Percentiles rank a stretch among this genome's conserved stretches.
phyloP scores from a whole-genome alignment of 2,329 filamentous ascomycete species.

The Apiospora aurea region DNA sequence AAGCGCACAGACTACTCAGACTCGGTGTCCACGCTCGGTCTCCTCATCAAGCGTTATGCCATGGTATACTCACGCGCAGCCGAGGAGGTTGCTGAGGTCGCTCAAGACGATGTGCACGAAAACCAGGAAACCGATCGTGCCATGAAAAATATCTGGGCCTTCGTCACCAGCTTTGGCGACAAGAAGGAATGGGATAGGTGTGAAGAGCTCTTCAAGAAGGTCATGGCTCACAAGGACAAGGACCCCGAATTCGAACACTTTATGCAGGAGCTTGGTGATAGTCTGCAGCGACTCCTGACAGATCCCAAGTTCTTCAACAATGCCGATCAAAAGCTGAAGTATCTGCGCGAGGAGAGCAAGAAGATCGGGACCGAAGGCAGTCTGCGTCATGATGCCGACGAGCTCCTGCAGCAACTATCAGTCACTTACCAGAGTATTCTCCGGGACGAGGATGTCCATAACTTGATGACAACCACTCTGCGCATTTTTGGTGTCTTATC shows the following conservation, averaged over 20 bases:
- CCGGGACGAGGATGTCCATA: slow-evolving; percentile 75
- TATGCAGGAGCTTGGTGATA: slow-evolving; percentile 74
- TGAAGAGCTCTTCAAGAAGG: slow-evolving; percentile 70
- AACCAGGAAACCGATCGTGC: slow-evolving; percentile 80
- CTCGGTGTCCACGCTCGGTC: slow-evolving; percentile 80
- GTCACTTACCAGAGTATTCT: slow-evolving; percentile 72
- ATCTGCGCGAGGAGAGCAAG: slow-evolving; percentile 61
- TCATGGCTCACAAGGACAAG: slow-evolving; percentile 76
- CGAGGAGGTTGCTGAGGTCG: slow-evolving; percentile 69
- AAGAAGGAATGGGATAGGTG: slow-evolving; percentile 77
- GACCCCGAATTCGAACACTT: slow-evolving; percentile 86
- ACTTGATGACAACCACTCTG: slow-evolving; percentile 70
- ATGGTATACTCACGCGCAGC: slow-evolving; percentile 77
- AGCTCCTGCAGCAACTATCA: slow-evolving; percentile 72
- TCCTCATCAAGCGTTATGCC: slow-evolving; percentile 80
- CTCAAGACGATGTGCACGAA: slow-evolving; percentile 73
- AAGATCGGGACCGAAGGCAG: slow-evolving; percentile 72
- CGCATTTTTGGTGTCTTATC: slow-evolving; percentile 75
- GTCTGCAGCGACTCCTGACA: slow-evolving; percentile 81
- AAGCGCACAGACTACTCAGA: slow-evolving; percentile 83
- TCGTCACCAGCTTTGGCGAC: slow-evolving; percentile 83
- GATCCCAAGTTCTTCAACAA: slow-evolving; percentile 87
- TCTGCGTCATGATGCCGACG: slow-evolving; percentile 76
- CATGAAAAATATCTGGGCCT: slow-evolving; percentile 79
- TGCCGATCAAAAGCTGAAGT: slow-evolving; percentile 62